phyloP scores from a whole-genome alignment of 768 basidiomycete genomes.

The Saitozyma sp. region DNA sequence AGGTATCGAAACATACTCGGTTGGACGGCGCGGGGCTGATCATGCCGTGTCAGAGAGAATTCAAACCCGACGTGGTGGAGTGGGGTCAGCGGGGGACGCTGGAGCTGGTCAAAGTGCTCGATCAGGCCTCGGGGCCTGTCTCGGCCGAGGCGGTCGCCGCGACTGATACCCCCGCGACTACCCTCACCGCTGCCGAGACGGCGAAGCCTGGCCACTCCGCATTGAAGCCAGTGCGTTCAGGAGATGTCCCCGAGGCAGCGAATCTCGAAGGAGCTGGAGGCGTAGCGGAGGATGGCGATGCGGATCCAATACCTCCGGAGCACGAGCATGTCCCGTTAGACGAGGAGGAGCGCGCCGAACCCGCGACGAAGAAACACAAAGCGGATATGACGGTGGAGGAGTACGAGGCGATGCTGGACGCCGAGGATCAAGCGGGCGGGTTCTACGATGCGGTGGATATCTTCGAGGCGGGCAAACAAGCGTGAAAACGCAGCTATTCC shows the following conservation, averaged over 20 bases:
- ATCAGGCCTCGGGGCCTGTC: slow-evolving; percentile 27
- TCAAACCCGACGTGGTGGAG: slow-evolving; percentile 74
- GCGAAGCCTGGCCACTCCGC: no score
- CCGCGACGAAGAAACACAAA: slow-evolving; percentile 9
- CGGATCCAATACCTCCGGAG: no score
- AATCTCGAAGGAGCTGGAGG: no score
- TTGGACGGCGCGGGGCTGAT: slow-evolving; percentile 5
- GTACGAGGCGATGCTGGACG: slow-evolving; percentile 45
- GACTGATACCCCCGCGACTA: no score
- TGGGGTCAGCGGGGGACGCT: slow-evolving; percentile 85
- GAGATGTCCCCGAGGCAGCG: background rate
- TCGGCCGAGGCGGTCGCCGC: background rate
- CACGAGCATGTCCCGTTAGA: no score
- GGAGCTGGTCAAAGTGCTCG: slow-evolving; percentile 68
- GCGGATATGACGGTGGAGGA: slow-evolving; percentile 30
- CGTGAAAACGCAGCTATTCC: background rate
- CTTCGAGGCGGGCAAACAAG: slow-evolving; percentile 4
- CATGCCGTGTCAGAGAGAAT: slow-evolving; percentile 57
- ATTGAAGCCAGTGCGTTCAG: background rate
- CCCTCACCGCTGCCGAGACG: no score
- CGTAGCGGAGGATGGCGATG: no score
- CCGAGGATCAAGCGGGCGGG: slow-evolving; percentile 32
- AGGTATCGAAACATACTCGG: background rate
- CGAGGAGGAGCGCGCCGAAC: background rate
- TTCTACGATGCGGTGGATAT: slow-evolving; percentile 39